Evolutionary conservation across 352 stramenopile species (phyloP), one percentile per base, ranked within the genome.

Genomic region (Phytophthora kernoviae): DNA sequence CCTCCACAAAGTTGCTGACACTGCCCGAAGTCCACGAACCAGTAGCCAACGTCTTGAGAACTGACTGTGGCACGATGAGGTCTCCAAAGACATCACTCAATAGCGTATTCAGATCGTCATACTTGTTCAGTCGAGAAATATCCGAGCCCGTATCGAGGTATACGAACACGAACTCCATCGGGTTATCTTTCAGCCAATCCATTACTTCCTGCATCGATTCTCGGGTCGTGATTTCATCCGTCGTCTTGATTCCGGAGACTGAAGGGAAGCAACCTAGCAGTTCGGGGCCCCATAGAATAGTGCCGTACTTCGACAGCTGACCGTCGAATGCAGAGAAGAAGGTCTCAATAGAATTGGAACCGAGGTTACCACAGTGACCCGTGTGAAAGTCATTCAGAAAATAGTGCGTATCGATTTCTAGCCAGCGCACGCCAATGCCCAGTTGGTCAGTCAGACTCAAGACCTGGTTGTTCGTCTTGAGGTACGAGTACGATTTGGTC

Each of bases 391-490:
- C 68, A 9, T 75, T 62, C 22, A 85, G 46, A 57, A 88, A 88
- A 57, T 71, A 88, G 62, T 90, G 81, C 20, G 77, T 81, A 54
- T 90, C 78, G 20, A 90, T 68, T 59, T 90, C 81, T 15, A 90
- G 32, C 48, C 61, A 86, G 3, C 81, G 74, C 50, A 90, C 70
- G 33, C 81, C 81, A 2, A 90, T 65, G 26, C 62, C 67, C 0
- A 90, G 61, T 61, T 88, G 77, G 44, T 90, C 81, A 2, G 68
- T 73, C 7, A 90, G 20, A 53, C 72, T 83, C 15, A 88, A 54
- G 5, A 82, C 63, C n/a, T 90, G 74, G 53, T 90, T 84, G 69
- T 86, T 87, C 0, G 79, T 90, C 60, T 86, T 82, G 43, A 90
- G 68, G 53, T 72, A 87, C 45, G 71, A 79, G 21, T 77, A 80